Evolutionary conservation across 768 basidiomycete genomes (phyloP), one percentile per base, ranked within the genome.

Genomic region (Boletus vermiculosoides): DNA sequence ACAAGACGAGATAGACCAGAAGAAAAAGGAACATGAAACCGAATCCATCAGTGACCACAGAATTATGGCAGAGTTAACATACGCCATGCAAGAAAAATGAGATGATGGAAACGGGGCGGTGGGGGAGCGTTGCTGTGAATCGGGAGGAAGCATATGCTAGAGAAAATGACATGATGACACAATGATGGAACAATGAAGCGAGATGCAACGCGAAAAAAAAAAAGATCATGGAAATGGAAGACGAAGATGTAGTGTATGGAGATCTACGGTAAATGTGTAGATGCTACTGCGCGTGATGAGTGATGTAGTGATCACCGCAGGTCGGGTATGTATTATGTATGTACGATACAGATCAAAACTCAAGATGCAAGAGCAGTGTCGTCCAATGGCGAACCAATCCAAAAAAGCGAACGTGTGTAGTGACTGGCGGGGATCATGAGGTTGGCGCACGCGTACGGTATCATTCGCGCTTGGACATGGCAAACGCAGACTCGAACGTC

Each of bases 401-500:
- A 36, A 30, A 56, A 57, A 42, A 9, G 4, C 6, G 37, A 5
- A 18, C 15, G 23, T 3, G 10, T 8, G 13, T 18, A 15, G 30
- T 11, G 25, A 8, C 15, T 25, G 25, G 25, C 25, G n/a, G 28
- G 40, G 12, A 34, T 39, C 40, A 31, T 20, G 25, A 31, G 30
- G 20, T 20, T 28, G 22, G 16, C 7, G 37, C 15, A 2, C 8
- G 10, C 11, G 39, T 9, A 40, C n/a, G 9, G 40, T 3, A 3
- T 49, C 53, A 72, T 31, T 77, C 74, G 56, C 80, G 72, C 66
- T 76, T 75, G 34, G 83, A 81, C 78, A 86, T 80, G 42, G 80
- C 76, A 62, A 89, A 87, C 8, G 88, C 77, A 31, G 84, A 80
- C 66, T 90, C 88, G 69, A 82, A 83, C 12, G 77, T 76, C 0